Conservation (phyloP, 768 basidiomycete species). For the Russula vinacea region DNA sequence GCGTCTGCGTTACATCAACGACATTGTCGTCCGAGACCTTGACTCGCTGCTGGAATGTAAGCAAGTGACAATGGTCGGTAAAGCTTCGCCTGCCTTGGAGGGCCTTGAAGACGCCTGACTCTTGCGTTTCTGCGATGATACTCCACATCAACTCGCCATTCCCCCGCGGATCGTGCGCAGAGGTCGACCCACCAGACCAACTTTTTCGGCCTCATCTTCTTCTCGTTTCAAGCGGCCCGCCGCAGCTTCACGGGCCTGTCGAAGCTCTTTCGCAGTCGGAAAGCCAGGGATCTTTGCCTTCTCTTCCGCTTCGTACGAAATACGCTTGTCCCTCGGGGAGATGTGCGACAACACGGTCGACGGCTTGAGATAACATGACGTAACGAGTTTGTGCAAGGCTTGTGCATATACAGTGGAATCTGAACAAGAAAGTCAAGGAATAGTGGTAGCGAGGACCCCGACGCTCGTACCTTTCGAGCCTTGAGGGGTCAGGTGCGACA, state of each 20-base stretch:
- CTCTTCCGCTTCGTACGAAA: conserved; percentile 78
- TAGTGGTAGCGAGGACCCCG: neutral
- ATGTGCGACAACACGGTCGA: conserved; percentile 74
- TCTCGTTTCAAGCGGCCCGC: conserved; percentile 60
- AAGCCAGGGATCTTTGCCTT: conserved; percentile 70
- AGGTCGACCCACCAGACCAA: conserved; percentile 58
- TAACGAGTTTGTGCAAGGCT: conserved; percentile 67
- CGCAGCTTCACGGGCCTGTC: conserved; percentile 66
- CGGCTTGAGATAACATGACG: conserved; percentile 70
- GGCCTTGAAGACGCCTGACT: conserved; percentile 48
- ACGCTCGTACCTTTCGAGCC: conserved; percentile 56
- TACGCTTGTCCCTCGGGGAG: conserved; percentile 76
- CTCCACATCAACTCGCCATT: conserved; percentile 15
- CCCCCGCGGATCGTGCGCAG: neutral
- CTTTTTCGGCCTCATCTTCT: conserved; percentile 69
- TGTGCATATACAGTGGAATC: conserved; percentile 51
- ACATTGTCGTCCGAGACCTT: conserved; percentile 52
- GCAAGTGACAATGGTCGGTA: neutral
- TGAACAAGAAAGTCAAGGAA: conserved; percentile 31
- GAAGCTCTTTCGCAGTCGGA: conserved; percentile 76
- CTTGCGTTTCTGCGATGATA: conserved; percentile 52
- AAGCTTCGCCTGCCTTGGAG: conserved; percentile 48
- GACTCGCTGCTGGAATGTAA: conserved; percentile 38
- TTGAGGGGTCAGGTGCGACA: conserved; percentile 47
- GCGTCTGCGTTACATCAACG: conserved; percentile 53